A percentile compares a stretch with the other conserved stretches of the same genome.
Conservation (phyloP, 768 basidiomycete genomes). For the Crassisporium funariophilum region DNA sequence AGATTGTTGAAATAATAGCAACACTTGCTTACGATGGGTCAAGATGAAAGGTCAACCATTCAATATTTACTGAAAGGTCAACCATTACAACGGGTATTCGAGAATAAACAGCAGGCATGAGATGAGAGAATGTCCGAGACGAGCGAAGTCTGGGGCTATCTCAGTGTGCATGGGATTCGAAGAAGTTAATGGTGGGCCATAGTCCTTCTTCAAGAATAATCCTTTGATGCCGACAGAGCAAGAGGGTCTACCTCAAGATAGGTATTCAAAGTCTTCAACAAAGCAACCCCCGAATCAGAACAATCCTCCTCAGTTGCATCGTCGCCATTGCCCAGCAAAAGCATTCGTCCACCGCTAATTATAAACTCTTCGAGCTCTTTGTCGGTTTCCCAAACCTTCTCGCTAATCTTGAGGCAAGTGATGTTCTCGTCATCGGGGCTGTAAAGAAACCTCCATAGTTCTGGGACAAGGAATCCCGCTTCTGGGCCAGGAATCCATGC, state of each 20-base stretch:
- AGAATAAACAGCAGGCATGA: too few species aligned
- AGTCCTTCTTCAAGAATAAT: too few species aligned
- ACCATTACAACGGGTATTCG: too few species aligned
- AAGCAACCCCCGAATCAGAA: background rate
- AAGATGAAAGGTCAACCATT: too few species aligned
- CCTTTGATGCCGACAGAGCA: too few species aligned
- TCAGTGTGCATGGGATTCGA: too few species aligned
- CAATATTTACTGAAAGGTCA: too few species aligned
- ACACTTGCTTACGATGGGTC: too few species aligned
- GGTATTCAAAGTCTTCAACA: conserved; percentile 2
- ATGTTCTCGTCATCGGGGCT: conserved; percentile 23
- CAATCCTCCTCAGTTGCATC: background rate
- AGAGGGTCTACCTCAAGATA: conserved; percentile 5
- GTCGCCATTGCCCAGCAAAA: conserved; percentile 19
- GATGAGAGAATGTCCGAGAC: too few species aligned
- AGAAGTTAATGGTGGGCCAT: too few species aligned
- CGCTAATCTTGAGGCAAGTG: conserved; percentile 19
- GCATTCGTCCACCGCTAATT: conserved; percentile 13
- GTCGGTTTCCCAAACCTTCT: conserved; percentile 19
- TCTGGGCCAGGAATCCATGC: conserved; percentile 16
- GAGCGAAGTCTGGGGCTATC: too few species aligned
- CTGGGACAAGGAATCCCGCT: conserved; percentile 11
- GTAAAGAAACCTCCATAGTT: conserved; percentile 25
- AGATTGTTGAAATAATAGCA: too few species aligned
- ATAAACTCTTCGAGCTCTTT: conserved; percentile 23